These are phyloP conservation scores for Trichosporon coremiiforme DNA, from an alignment of 1,284 basidiomycete genomes.

Conservation along the genomic window DNA sequence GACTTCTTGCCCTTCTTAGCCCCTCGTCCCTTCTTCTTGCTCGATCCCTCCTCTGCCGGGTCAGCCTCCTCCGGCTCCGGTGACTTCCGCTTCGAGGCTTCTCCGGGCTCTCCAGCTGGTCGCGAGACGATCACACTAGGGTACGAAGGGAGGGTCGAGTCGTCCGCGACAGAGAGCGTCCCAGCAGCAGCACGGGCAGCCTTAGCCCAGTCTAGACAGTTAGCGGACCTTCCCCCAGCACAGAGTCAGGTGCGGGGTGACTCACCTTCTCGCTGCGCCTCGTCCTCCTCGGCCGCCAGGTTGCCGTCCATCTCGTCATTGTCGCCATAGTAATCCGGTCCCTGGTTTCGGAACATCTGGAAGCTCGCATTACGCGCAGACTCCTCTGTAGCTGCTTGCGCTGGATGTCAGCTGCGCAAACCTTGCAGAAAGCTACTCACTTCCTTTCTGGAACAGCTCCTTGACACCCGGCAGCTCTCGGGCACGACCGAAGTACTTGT, in stretches of 20 bases:
- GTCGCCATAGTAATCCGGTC: slow-evolving; percentile 88
- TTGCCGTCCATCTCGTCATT: slow-evolving; percentile 76
- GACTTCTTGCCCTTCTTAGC: slow-evolving; percentile 24
- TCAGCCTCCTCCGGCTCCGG: slow-evolving; percentile 26
- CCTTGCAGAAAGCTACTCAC: slow-evolving; percentile 56
- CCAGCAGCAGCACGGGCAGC: slow-evolving; percentile 44
- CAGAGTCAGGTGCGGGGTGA: slow-evolving; percentile 15
- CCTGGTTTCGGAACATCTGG: slow-evolving; percentile 85
- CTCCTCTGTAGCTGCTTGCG: slow-evolving; percentile 80
- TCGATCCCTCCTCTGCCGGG: not conserved
- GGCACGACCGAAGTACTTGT: slow-evolving; percentile 99
- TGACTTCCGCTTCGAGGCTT: slow-evolving; percentile 27
- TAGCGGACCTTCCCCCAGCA: too few species aligned
- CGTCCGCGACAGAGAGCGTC: slow-evolving; percentile 29
- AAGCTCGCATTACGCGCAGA: slow-evolving; percentile 70
- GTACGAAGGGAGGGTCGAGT: slow-evolving; percentile 20
- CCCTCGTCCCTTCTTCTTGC: slow-evolving; percentile 14
- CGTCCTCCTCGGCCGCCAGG: slow-evolving; percentile 71
- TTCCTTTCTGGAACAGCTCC: slow-evolving; percentile 83
- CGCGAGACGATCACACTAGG: slow-evolving; percentile 17
- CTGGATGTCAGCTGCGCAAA: slow-evolving; percentile 29
- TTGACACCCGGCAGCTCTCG: slow-evolving; percentile 94
- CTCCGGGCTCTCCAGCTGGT: slow-evolving; percentile 18
- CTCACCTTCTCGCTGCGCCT: slow-evolving; percentile 73
- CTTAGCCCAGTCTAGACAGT: slow-evolving; percentile 68